Percentiles rank a stretch among this genome's conserved stretches.
phyloP scores from a whole-genome alignment of 1,284 basidiomycete species.

The Lentinula novae-zelandiae region DNA sequence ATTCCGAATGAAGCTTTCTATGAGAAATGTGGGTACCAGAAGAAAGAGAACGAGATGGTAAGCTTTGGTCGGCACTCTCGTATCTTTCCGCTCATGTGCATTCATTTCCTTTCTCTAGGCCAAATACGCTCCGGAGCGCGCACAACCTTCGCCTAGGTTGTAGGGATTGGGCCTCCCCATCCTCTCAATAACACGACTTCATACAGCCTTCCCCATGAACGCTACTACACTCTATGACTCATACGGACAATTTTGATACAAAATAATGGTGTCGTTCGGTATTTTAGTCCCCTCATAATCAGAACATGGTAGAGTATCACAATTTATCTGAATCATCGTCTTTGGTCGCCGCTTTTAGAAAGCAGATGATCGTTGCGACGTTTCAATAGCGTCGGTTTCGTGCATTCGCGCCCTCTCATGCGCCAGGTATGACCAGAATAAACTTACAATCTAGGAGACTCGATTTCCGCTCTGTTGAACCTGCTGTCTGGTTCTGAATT shows the following conservation, averaged over 20 bases:
- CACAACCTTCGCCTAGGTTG: neutral
- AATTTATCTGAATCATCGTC: too few relatives aligned
- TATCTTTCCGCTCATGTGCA: neutral
- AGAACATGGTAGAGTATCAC: too few relatives aligned
- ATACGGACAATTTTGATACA: neutral
- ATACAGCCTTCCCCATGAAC: neutral
- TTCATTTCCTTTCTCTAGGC: neutral
- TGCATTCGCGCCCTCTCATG: too few relatives aligned
- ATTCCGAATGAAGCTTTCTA: slow-evolving; percentile 74
- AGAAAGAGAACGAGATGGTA: slow-evolving; percentile 91
- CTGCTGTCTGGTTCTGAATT: too few relatives aligned
- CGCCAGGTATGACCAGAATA: too few relatives aligned
- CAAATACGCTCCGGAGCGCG: slow-evolving; percentile 8
- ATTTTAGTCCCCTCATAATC: neutral
- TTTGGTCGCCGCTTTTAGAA: too few relatives aligned
- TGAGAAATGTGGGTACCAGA: slow-evolving; percentile 89
- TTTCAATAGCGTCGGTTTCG: too few relatives aligned
- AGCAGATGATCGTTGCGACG: too few relatives aligned
- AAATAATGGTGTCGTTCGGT: neutral
- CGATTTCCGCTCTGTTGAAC: too few relatives aligned
- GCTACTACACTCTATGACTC: neutral
- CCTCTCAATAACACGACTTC: neutral
- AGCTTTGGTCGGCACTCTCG: neutral
- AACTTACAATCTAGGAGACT: too few relatives aligned
- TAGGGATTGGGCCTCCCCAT: neutral